These are phyloP conservation scores for Tricholomella constricta DNA, from an alignment of 768 basidiomycete genomes.

Conservation along the genomic window DNA sequence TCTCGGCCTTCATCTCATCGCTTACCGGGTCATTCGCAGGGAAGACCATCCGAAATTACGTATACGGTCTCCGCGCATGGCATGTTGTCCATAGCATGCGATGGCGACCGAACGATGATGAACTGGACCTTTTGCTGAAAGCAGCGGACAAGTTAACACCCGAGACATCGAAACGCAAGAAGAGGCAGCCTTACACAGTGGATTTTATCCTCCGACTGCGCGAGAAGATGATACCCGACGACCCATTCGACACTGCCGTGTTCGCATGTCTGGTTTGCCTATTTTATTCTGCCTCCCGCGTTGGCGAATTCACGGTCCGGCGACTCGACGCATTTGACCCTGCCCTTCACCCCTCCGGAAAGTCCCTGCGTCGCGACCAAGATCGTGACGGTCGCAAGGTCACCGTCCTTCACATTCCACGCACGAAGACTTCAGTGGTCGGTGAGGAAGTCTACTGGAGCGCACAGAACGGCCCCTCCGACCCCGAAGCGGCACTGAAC, in stretches of 20 bases:
- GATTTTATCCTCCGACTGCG: background rate
- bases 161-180: conserved; percentile 24
- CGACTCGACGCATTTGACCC: conserved; percentile 17
- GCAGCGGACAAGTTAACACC: conserved; percentile 28
- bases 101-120: conserved; percentile 21
- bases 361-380: conserved; percentile 1
- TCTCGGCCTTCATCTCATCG: conserved; percentile 32
- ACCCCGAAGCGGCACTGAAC: conserved; percentile 10
- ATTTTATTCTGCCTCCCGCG: conserved; percentile 13
- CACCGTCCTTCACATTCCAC: conserved; percentile 12
- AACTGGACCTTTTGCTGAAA: conserved; percentile 5
- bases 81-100: conserved; percentile 41
- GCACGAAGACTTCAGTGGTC: conserved; percentile 9
- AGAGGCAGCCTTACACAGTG: conserved; percentile 30
- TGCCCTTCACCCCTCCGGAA: conserved; percentile 14
- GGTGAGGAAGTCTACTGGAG: conserved; percentile 17
- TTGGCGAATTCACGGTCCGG: conserved; percentile 23
- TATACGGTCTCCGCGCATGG: conserved; percentile 44
- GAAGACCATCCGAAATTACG: conserved; percentile 36
- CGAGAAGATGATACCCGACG: background rate
- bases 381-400: conserved; percentile 9
- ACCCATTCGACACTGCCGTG: conserved; percentile 17
- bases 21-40: conserved; percentile 34
- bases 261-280: conserved; percentile 21
- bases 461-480: conserved; percentile 8